Evolutionary conservation across 176 grass and related monocot species (phyloP).

Genomic region (Bolboschoenus planiculmis): DNA sequence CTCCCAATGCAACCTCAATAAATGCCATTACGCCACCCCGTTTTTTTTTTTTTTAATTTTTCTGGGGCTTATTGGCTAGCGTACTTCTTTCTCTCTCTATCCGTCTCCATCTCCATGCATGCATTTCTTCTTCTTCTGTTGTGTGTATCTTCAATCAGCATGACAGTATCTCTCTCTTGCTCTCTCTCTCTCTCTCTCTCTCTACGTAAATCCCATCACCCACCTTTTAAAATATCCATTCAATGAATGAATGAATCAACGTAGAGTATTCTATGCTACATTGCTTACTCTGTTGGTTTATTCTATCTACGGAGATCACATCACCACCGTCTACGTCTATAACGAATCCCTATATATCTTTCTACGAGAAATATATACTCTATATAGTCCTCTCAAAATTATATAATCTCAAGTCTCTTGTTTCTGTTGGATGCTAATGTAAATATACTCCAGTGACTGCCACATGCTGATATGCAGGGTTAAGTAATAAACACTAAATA

Average conservation of each 20-base stretch:
- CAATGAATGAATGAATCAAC: too few relatives aligned
- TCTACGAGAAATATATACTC: too few relatives aligned
- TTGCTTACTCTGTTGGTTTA: not conserved
- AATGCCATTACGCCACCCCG: slow-evolving; percentile 21
- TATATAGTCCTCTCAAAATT: not conserved
- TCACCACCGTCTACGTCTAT: not conserved
- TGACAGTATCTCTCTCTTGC: slow-evolving; percentile 1
- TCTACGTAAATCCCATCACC: slow-evolving; percentile 24
- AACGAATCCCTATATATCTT: not conserved
- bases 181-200: not conserved
- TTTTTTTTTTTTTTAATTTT: not conserved
- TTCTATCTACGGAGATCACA: not conserved
- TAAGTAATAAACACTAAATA: too few relatives aligned
- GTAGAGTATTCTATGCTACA: too few relatives aligned
- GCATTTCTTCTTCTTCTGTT: not conserved
- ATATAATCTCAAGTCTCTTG: not conserved
- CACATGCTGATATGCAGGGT: too few relatives aligned
- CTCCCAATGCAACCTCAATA: slow-evolving; percentile 20
- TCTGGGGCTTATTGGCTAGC: not conserved
- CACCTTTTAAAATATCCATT: slow-evolving; percentile 6
- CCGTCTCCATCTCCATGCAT: not conserved
- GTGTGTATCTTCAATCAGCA: slow-evolving; percentile 5
- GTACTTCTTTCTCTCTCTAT: not conserved
- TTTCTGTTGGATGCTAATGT: not conserved
- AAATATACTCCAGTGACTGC: too few relatives aligned